A percentile compares a stretch with the other conserved stretches of the same genome.
Evolutionary conservation across 768 basidiomycete species (phyloP).

Genomic region (Rhizopogon sp.): DNA sequence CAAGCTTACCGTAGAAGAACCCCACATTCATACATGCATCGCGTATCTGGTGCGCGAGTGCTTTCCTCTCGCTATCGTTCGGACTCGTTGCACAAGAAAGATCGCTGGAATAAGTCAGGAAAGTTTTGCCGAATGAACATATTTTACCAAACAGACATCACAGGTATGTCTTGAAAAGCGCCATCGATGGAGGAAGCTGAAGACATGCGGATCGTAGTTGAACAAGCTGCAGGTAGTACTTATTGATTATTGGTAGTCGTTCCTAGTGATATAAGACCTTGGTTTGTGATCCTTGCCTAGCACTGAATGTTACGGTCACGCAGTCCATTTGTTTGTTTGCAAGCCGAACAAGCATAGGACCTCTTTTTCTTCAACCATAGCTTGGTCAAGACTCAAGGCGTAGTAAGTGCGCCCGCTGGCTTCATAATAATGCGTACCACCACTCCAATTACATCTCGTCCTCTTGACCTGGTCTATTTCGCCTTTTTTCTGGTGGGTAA

Average conservation of each 20-base stretch:
- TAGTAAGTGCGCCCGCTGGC: background rate
- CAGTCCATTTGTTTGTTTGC: too few species aligned
- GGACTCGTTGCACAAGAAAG: constrained; percentile 33
- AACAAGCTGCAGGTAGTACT: too few species aligned
- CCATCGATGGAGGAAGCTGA: constrained; percentile 11
- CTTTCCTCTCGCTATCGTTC: constrained; percentile 33
- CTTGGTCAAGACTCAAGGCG: background rate
- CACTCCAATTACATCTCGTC: constrained; percentile 48
- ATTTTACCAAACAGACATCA: constrained; percentile 14
- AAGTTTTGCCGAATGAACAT: background rate
- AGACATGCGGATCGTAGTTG: constrained; percentile 10
- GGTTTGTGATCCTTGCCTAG: too few species aligned
- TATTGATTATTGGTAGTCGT: too few species aligned
- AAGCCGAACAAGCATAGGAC: too few species aligned
- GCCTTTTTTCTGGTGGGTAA: constrained; percentile 57
- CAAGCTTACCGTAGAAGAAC: constrained; percentile 69
- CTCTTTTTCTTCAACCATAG: background rate
- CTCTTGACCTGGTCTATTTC: constrained; percentile 66
- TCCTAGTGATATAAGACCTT: too few species aligned
- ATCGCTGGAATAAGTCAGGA: constrained; percentile 31
- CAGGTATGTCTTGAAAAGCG: constrained; percentile 19
- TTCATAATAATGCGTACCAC: constrained; percentile 8
- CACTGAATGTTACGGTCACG: too few species aligned
- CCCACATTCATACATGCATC: constrained; percentile 80
- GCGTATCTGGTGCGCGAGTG: constrained; percentile 54